Base-by-base conservation (phyloP, 306 rosid genomes). In the Pyrus bretschneideri region DNA sequence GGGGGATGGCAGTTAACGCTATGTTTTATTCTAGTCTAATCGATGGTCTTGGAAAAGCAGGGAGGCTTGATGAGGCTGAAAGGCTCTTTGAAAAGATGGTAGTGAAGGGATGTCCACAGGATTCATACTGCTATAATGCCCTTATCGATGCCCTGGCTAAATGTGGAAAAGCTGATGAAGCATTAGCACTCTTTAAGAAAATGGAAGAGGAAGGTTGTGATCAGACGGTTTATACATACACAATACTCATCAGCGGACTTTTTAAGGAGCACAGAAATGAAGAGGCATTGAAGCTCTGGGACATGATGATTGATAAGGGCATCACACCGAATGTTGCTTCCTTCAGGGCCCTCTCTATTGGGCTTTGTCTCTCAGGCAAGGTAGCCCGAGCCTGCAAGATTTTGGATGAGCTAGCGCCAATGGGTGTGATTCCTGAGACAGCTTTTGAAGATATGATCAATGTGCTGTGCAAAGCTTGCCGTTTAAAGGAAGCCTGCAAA, bases 201-300 rank as follows among this genome's bases (percentile, higher is more conserved):
- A 95, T 92, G 97, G 97, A 92, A 71, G 74, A 17, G 1, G 97
- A 92, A 70, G 97, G 97, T 52, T 90, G 95, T 73, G 97, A 89
- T 81, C 93, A 87, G 74, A 88, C 93, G 1, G 89, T 96, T 67
- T 89, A 91, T 79, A 86, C 98, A 2, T 96, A 78, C 83, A 91
- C 99, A 9, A 89, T 91, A 74, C 86, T 95, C 17, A 81, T 95
- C 8, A 81, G 86, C 73, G 90, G 92, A 81, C 85, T 89, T 49
- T 91, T 92, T 78, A 96, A 87, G 76, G 82, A 81, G 86, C 92
- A 76, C 57, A 87, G 80, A 86, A 91, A 89, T 72, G 98, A 96
- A 69, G 97, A 88, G 81, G 96, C 98, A 0, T 21, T 92, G 71
- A 91, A 86, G 79, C 78, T 89, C 33, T 92, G 99, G 97, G 87